Base-by-base conservation (phyloP, 345 rosid genomes). In the Camelina neglecta region DNA sequence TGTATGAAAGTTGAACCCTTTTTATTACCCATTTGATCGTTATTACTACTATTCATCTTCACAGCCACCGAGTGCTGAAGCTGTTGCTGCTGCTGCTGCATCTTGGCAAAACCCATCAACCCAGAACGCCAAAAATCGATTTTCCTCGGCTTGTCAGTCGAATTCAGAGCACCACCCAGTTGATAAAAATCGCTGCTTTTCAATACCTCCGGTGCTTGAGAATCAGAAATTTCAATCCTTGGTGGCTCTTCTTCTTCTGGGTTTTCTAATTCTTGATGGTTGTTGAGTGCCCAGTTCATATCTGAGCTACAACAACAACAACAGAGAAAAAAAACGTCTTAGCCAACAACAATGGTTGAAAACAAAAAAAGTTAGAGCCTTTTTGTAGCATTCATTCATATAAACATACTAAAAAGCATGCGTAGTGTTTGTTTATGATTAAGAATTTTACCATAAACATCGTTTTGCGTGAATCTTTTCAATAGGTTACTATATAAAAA, bases 1-100 rank as follows among this genome's bases (percentile, higher is more conserved):
- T 85, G 91, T 47, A 92, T 86, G 56, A 89, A 89, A 61, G 95
- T 90, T 81, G 84, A 82, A 24, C 91, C 86, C 53, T 84, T 88
- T 58, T 90, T 86, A 23, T 83, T 72, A 76, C 85, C 87, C 81
- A 82, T 82, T 33, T 83, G 91, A 47, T 87, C 92, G 48, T 60
- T 78, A 21, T 3, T 59, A 8, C 5, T 59, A 8, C 3, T 50
- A 9, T 56, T 81, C 82, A 86, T 84, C 80, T 79, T 88, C 85
- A 86, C 81, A 56, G 88, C 82, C 80, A 87, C 90, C 16, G 84
- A 77, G 75, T 85, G 89, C 60, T 82, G 80, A 68, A 81, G 87
- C 69, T 81, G 79, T 45, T n/a, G n/a, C n/a, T 84, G 85, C 2
- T 69, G 74, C 75, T 82, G 90, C 58, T 80, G 84, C 84, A 85